These are phyloP conservation scores for Termitomyces sp. DNA, from an alignment of 768 basidiomycete species.

Conservation along the genomic window DNA sequence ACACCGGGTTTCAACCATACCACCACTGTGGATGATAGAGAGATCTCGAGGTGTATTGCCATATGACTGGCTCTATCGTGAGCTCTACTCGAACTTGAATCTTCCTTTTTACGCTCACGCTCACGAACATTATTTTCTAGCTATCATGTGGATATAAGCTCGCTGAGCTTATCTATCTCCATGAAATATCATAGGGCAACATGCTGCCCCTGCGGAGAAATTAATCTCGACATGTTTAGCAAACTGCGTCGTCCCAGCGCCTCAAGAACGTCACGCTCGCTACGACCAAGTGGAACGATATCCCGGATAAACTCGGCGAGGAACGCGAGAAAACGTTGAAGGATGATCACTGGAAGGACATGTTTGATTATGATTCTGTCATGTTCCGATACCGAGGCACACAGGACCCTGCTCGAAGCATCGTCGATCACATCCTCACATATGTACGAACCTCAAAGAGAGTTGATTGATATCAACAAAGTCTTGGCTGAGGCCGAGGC, in stretches of 20 bases:
- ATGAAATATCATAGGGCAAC: constrained; percentile 29
- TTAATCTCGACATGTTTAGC: constrained; percentile 44
- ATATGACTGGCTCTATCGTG: constrained; percentile 19
- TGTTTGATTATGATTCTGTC: constrained; percentile 9
- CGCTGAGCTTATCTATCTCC: constrained; percentile 26
- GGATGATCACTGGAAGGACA: constrained; percentile 12
- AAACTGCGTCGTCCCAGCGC: constrained; percentile 43
- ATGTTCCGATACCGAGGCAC: constrained; percentile 10
- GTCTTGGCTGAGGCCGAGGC: constrained; percentile 8
- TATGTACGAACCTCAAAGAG: constrained; percentile 10
- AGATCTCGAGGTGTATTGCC: constrained; percentile 18
- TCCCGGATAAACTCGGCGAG: constrained; percentile 13
- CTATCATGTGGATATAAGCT: constrained; percentile 20
- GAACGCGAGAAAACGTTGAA: constrained; percentile 9
- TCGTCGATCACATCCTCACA: constrained; percentile 6
- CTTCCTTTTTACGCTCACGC: not conserved
- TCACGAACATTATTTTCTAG: constrained; percentile 8
- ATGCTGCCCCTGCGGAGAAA: constrained; percentile 39
- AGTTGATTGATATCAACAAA: constrained; percentile 8
- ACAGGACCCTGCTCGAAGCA: constrained; percentile 4
- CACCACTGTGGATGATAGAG: constrained; percentile 15
- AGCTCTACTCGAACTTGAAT: not conserved
- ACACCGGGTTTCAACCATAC: constrained; percentile 23
- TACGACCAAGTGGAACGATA: constrained; percentile 47
- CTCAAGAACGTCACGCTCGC: constrained; percentile 42